Evolutionary conservation across 192 early-diverging fungal genomes (phyloP), one percentile per base, ranked within the genome.

Genomic region (Coemansia biformis): DNA sequence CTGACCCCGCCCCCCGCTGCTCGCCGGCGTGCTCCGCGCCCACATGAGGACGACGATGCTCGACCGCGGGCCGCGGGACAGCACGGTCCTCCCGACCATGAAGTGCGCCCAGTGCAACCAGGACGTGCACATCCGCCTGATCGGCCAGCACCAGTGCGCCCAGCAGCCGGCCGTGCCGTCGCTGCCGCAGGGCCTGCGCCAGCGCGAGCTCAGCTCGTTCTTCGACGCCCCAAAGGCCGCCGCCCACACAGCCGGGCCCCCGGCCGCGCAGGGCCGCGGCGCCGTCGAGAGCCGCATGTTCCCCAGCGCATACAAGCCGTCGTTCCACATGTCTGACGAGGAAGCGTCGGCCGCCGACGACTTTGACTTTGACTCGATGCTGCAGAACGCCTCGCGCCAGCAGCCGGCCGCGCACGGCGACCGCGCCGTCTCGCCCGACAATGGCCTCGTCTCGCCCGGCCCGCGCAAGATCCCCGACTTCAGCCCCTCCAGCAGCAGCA

Each of bases 101-200:
- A 66, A 57, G 47, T 74, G 71, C 42, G 54, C 71, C 18, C 63
- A 66, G 51, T 74, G 71, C 59, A 63, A 62, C 51, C 50, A 66
- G 38, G 71, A 74, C 34, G 71, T 74, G 24, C 64, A 74, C 45
- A 66, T 74, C 43, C 49, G 71, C 11, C 39, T 66, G 38, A 74
- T 74, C 42, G 63, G 63, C 8, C 51, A 62, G 40, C 71, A 74
- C 51, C 45, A 62, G 31, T 74, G 71, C 48, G 32, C 39, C 12
- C 40, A 48, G 19, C 58, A 63, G 46, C 64, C 71, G 10, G 42
- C 46, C 3, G 43, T 63, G 33, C 64, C 71, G 9, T 26, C 38
- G 13, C n/a, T 73, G 14, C 57, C 61, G 13, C 15, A 34, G 2
- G 55, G 33, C 5, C 19, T 58, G 38, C 49, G 46, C 16, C 38